Conservation (phyloP, 208 protist genomes). For the Trypanosoma boissoni region DNA sequence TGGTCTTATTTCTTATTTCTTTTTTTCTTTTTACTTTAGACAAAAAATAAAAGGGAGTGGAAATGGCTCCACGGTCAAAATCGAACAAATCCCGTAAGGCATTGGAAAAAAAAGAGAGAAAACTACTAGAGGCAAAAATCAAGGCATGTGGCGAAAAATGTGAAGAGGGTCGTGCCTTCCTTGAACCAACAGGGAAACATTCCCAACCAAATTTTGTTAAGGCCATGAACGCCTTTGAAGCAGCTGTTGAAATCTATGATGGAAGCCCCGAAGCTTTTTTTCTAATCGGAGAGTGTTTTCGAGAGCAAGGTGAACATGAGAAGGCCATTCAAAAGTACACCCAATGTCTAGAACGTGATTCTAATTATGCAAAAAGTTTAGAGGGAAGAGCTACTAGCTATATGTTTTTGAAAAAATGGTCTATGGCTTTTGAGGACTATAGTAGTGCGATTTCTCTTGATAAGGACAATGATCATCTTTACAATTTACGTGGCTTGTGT, state of each 20-base stretch:
- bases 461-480: conserved; percentile 88
- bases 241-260: conserved; percentile 75
- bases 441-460: conserved; percentile 81
- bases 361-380: conserved; percentile 50
- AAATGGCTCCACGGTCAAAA: conserved; percentile 22
- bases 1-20: conserved; percentile 16
- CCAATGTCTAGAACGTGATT: conserved; percentile 69
- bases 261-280: conserved; percentile 55
- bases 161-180: conserved; percentile 60
- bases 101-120: conserved; percentile 69
- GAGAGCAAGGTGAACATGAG: conserved; percentile 48
- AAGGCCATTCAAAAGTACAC: conserved; percentile 82
- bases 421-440: conserved; percentile 86
- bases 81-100: conserved; percentile 37
- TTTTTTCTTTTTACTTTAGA: conserved; percentile 12
- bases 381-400: conserved; percentile 77
- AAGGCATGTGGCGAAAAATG: conserved; percentile 72
- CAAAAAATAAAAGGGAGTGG: too few species aligned
- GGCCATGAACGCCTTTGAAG: conserved; percentile 67
- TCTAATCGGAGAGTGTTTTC: conserved; percentile 62
- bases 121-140: conserved; percentile 73
- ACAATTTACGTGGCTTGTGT: conserved; percentile 90
- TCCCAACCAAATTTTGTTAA: conserved; percentile 73
- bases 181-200: conserved; percentile 62
- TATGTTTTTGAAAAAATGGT: conserved; percentile 47